These are phyloP conservation scores for Venturia oleaginea DNA, from an alignment of 2,329 filamentous ascomycete genomes.

Conservation along the genomic window DNA sequence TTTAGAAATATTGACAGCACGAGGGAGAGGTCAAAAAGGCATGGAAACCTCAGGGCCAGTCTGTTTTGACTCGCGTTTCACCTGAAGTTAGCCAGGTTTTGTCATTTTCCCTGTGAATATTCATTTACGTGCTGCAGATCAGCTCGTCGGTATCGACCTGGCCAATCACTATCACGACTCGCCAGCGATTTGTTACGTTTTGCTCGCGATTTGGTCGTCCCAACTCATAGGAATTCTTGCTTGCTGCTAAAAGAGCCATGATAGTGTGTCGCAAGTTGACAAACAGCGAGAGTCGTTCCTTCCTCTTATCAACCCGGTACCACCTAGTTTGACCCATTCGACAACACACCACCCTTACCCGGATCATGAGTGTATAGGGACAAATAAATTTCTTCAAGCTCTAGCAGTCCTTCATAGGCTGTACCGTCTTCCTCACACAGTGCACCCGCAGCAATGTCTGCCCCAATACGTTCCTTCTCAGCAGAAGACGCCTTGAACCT, in stretches of 20 bases:
- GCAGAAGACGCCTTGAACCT: constrained; percentile 1
- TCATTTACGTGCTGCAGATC: not conserved
- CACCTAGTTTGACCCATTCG: too few species aligned
- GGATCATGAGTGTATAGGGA: not conserved
- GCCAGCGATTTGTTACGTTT: not conserved
- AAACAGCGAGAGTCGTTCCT: not conserved
- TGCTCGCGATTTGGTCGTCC: not conserved
- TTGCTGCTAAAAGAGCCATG: not conserved
- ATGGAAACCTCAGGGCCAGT: not conserved
- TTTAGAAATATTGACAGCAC: not conserved
- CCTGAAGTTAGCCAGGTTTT: not conserved
- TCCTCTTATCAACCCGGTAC: not conserved
- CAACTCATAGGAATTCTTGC: not conserved
- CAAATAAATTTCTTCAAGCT: not conserved
- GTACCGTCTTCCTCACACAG: not conserved
- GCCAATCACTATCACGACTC: not conserved
- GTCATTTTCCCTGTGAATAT: not conserved
- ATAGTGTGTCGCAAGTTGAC: not conserved
- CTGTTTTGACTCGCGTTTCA: not conserved
- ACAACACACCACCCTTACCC: not conserved
- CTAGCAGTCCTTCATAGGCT: not conserved
- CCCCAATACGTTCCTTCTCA: not conserved
- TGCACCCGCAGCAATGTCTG: not conserved
- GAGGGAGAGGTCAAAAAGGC: not conserved
- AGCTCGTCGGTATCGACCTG: not conserved